Evolutionary conservation across 1,139 yeast genomes (phyloP).

Genomic region (Lodderomyces metapsilosis): DNA sequence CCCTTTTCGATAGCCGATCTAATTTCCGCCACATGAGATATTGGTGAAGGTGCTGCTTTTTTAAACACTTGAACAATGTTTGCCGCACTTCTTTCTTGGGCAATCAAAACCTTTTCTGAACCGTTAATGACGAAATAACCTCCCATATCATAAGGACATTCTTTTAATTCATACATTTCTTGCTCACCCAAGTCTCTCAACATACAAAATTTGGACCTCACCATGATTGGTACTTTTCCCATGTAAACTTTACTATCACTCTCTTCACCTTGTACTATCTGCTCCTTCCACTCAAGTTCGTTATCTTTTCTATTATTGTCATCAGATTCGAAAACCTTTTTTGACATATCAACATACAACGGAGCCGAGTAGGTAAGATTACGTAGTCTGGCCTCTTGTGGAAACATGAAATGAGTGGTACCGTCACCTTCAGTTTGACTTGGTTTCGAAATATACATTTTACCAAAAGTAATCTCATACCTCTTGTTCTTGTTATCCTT

Average conservation of each 20-base stretch:
- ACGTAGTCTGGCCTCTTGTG: conserved; percentile 96
- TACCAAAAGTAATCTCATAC: conserved; percentile 94
- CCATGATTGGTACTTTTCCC: conserved; percentile 98
- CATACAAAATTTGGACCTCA: conserved; percentile 94
- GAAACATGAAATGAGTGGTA: conserved; percentile 96
- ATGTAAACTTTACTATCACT: conserved; percentile 74
- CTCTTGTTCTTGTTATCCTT: conserved; percentile 86
- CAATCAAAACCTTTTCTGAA: conserved; percentile 95
- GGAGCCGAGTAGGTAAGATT: conserved; percentile 96
- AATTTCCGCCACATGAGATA: conserved; percentile 94
- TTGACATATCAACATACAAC: conserved; percentile 91
- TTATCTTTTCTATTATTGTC: conserved; percentile 59
- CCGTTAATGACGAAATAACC: conserved; percentile 98
- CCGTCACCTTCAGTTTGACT: conserved; percentile 99
- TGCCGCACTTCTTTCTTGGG: conserved; percentile 98
- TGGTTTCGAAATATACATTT: conserved; percentile 93
- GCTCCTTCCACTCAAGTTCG: conserved; percentile 73
- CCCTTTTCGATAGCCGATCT: conserved; percentile 97
- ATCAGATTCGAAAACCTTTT: conserved; percentile 79
- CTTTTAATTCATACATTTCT: conserved; percentile 91
- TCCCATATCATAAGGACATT: conserved; percentile 99
- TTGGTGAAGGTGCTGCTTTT: conserved; percentile 96
- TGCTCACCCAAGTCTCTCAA: conserved; percentile 90
- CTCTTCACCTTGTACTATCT: conserved; percentile 54
- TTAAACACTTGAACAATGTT: conserved; percentile 97